Evolutionary conservation across 371 early-diverging fungal species (phyloP).

Genomic region (Chytridiales sp.): DNA sequence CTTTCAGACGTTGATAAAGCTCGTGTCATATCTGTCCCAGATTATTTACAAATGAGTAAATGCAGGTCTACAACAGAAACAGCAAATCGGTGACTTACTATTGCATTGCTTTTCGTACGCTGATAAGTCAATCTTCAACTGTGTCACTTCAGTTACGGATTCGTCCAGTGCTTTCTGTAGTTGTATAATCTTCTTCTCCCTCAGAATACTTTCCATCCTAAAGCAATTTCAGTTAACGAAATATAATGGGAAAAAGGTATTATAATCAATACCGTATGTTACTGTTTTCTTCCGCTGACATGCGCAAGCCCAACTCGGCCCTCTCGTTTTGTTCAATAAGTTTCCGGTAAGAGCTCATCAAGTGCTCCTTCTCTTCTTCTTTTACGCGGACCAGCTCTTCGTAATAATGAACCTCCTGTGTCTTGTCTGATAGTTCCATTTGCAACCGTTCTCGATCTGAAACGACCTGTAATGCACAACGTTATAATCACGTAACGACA

Average conservation of each 20-base stretch:
- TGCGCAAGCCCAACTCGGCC: constrained; percentile 23
- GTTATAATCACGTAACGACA: not conserved
- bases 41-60: not conserved
- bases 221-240: not conserved
- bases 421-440: constrained; percentile 39
- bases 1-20: constrained; percentile 40
- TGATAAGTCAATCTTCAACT: constrained; percentile 38
- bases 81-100: constrained; percentile 22
- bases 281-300: constrained; percentile 32
- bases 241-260: not conserved
- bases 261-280: constrained; percentile 29
- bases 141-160: constrained; percentile 17
- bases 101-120: constrained; percentile 45
- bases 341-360: constrained; percentile 45
- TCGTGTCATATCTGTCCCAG: constrained; percentile 33
- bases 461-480: constrained; percentile 6
- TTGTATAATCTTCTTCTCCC: constrained; percentile 43
- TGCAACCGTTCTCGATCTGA: constrained; percentile 33
- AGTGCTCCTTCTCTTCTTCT: constrained; percentile 46
- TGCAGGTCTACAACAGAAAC: not conserved
- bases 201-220: constrained; percentile 49
- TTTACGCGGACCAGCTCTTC: constrained; percentile 39
- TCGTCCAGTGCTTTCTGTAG: constrained; percentile 41
- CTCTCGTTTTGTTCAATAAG: constrained; percentile 46
- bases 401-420: constrained; percentile 37